Evolutionary conservation across 1,139 yeast species (phyloP).

Genomic region (Hyphopichia burtonii): DNA sequence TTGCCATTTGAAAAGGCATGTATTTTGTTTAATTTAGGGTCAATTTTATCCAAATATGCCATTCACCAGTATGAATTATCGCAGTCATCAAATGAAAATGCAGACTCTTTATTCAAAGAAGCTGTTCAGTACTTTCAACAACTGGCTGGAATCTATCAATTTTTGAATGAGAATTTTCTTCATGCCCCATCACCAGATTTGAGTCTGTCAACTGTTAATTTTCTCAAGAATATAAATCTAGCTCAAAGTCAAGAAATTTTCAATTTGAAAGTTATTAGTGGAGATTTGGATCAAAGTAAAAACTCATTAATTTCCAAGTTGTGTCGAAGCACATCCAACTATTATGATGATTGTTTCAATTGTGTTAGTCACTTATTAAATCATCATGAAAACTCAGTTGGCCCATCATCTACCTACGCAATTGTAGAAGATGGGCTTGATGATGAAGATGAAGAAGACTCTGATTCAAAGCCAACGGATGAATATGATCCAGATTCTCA

Average conservation of each 20-base stretch:
- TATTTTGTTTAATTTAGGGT: slow-evolving; percentile 62
- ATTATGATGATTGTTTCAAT: slow-evolving; percentile 51
- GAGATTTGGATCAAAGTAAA: slow-evolving; percentile 47
- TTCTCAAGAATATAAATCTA: slow-evolving; percentile 63
- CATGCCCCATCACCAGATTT: slow-evolving; percentile 89
- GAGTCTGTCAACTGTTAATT: slow-evolving; percentile 64
- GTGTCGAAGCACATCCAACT: slow-evolving; percentile 57
- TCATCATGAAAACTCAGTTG: slow-evolving; percentile 4
- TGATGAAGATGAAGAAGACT: slow-evolving; percentile 12
- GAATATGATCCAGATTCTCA: slow-evolving; percentile 11
- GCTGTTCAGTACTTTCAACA: slow-evolving; percentile 66
- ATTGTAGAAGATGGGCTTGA: slow-evolving; percentile 14
- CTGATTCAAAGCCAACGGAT: slow-evolving; percentile 12
- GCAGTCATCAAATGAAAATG: slow-evolving; percentile 42
- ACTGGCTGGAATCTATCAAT: slow-evolving; percentile 76
- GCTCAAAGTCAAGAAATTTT: slow-evolving; percentile 92
- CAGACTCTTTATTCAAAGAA: slow-evolving; percentile 49
- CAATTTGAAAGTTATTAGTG: slow-evolving; percentile 57
- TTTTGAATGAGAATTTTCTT: slow-evolving; percentile 74
- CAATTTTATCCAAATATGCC: slow-evolving; percentile 48
- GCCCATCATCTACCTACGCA: slow-evolving; percentile 16
- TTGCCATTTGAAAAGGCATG: slow-evolving; percentile 91
- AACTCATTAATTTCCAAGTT: slow-evolving; percentile 73
- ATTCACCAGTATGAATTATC: slow-evolving; percentile 42
- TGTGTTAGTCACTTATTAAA: slow-evolving; percentile 32